A percentile compares a stretch with the other conserved stretches of the same genome.
Conservation (phyloP, 352 stramenopile species). For the Pythium oligandrum region DNA sequence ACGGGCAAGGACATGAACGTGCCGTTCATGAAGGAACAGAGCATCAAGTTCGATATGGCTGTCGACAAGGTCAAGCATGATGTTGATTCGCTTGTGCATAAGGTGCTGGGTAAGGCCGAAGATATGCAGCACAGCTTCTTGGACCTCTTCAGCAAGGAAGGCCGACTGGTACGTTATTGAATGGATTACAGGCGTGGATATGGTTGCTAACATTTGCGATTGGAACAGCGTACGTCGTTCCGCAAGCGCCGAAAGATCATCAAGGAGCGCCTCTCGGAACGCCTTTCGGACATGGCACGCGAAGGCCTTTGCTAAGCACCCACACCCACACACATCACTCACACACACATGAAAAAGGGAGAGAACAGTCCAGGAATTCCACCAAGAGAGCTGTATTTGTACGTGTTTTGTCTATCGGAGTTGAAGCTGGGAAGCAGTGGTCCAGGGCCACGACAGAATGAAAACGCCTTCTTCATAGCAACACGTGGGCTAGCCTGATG, state of each 20-base stretch:
- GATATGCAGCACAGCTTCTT: constrained; percentile 77
- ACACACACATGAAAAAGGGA: not conserved
- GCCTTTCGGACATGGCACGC: constrained; percentile 68
- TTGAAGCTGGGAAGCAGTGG: too few species aligned
- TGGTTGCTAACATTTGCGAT: constrained; percentile 2
- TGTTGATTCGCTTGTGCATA: constrained; percentile 72
- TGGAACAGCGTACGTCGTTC: constrained; percentile 53
- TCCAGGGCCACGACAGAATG: too few species aligned
- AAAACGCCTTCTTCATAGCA: too few species aligned
- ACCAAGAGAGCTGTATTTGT: too few species aligned
- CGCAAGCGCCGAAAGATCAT: constrained; percentile 82
- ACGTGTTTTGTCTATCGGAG: too few species aligned
- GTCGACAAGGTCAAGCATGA: constrained; percentile 82
- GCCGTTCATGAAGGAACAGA: constrained; percentile 84
- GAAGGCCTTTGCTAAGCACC: constrained; percentile 58
- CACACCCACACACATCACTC: too few species aligned
- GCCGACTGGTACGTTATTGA: constrained; percentile 40
- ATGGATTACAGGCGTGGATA: not conserved
- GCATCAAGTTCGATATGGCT: constrained; percentile 85
- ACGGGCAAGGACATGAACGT: constrained; percentile 92
- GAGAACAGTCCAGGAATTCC: not conserved
- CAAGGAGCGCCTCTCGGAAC: constrained; percentile 65
- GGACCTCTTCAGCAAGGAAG: constrained; percentile 76
- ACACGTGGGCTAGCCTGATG: not conserved
- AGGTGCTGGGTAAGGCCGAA: constrained; percentile 72